Conservation (phyloP, 495 filamentous ascomycete genomes). For the Aspergillus nidulans region DNA sequence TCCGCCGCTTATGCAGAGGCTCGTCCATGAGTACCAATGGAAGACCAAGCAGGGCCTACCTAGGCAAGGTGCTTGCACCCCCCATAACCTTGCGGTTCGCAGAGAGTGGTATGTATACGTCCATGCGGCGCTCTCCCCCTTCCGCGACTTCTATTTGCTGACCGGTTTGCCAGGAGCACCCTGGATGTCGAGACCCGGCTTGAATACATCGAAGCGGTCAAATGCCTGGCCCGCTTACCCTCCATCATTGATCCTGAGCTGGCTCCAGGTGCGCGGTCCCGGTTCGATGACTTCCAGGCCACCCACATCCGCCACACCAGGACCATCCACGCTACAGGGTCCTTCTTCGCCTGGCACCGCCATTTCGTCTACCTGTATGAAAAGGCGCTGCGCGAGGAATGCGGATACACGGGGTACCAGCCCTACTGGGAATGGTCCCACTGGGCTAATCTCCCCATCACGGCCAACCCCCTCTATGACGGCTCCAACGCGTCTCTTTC, state of each 20-base stretch:
- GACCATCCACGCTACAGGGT: background rate
- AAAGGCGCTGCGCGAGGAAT: background rate
- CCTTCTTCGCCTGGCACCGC: constrained; percentile 10
- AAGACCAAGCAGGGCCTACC: background rate
- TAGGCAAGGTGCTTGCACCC: background rate
- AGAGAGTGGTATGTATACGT: background rate
- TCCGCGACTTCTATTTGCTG: background rate
- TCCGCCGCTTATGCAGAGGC: background rate
- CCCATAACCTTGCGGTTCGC: background rate
- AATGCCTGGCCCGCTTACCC: background rate
- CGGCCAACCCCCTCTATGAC: background rate
- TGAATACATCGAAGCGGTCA: background rate
- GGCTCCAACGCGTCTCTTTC: background rate
- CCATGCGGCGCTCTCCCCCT: background rate
- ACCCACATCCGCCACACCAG: background rate
- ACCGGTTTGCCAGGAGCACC: background rate
- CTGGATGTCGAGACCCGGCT: background rate
- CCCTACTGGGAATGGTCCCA: constrained; percentile 12
- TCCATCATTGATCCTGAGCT: background rate
- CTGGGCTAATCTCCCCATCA: background rate
- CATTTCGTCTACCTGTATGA: constrained; percentile 6
- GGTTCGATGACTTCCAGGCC: constrained; percentile 1
- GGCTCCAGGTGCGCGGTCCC: background rate
- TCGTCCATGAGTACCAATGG: background rate
- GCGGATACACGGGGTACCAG: constrained; percentile 3